Base-by-base conservation (phyloP, 1,284 basidiomycete species). In the Trichosporon sp. region DNA sequence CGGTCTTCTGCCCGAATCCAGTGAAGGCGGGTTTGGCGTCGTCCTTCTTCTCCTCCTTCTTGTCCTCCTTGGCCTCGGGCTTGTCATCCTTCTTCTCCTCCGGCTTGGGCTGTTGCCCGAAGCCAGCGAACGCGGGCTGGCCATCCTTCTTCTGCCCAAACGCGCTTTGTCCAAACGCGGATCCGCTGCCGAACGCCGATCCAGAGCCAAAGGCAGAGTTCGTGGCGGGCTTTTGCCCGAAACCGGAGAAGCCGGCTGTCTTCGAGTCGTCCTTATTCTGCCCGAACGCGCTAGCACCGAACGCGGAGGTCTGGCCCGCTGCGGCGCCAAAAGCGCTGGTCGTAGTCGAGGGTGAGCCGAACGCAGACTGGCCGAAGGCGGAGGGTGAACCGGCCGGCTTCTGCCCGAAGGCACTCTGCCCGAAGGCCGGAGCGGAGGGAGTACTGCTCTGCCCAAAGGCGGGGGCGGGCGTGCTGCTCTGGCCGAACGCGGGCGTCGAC, bases 391-490 rank as follows among this genome's bases (percentile, higher is more conserved):
- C 38, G 68, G 58, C 2, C 62, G 63, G n/a, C 65, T 56, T 67
- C 62, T 72, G 70, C 1, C 76, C 76, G 42, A 75, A 77, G 1
- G 67, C 70, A 0, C 71, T 66, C 62, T 72, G 70, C 1, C 76
- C 76, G 42, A 75, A 77, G 1, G 67, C 70, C 13, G 72, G 44
- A 62, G 6, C 60, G 25, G 21, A 31, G 13, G 75, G 69, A 15
- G 67, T 68, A 25, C 74, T 73, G 0, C 56, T 60, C 32, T 65
- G 64, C 0, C 70, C 69, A 12, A 65, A 68, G 0, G 66, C 62
- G 3, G 68, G 58, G 9, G 65, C 63, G 0, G 68, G 58, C 0
- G 68, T 66, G n/a, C 60, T 56, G 2, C 72, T 66, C 58, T 72
- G 70, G 2, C 76, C 76, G 47, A 75, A 77, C 1, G 67, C 70